A percentile compares a stretch with the other conserved stretches of the same genome.
Evolutionary conservation across 2,329 filamentous ascomycete species (phyloP).

Genomic region (Knoxdaviesia capensis): DNA sequence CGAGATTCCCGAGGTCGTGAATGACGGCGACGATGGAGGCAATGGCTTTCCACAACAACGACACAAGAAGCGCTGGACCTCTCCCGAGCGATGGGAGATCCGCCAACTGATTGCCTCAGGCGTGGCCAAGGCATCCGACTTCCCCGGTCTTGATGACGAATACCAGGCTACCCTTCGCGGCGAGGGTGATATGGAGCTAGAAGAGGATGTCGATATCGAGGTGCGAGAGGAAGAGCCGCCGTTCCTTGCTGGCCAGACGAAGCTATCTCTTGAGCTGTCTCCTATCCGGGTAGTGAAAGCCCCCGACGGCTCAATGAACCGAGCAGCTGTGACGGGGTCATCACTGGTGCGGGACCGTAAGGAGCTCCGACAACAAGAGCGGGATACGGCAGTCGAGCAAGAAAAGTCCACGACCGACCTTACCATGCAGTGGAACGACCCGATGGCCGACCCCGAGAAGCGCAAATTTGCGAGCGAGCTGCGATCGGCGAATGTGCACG

Average conservation of each 20-base stretch:
- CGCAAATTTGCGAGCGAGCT: conserved; percentile 80
- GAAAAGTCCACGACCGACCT: conserved; percentile 59
- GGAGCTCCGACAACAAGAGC: conserved; percentile 76
- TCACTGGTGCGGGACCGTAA: conserved; percentile 74
- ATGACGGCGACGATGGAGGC: too few relatives aligned
- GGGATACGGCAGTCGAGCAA: conserved; percentile 52
- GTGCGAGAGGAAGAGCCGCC: conserved; percentile 91
- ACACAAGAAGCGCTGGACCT: conserved; percentile 83
- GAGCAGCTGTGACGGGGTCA: conserved; percentile 87
- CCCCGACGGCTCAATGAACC: conserved; percentile 92
- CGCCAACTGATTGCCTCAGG: conserved; percentile 90
- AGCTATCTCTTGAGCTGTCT: conserved; percentile 83
- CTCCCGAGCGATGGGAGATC: conserved; percentile 94
- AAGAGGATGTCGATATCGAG: conserved; percentile 95
- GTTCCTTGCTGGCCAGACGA: conserved; percentile 88
- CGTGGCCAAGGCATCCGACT: conserved; percentile 79
- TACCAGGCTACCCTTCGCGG: conserved; percentile 76
- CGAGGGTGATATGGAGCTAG: conserved; percentile 73
- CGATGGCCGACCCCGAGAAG: conserved; percentile 73
- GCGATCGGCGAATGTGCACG: conserved; percentile 41
- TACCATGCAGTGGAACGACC: conserved; percentile 85
- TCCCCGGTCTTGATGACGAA: conserved; percentile 85
- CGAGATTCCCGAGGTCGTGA: too few relatives aligned
- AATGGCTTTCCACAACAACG: conserved; percentile 34
- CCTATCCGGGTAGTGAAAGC: conserved; percentile 95